phyloP scores from a whole-genome alignment of 1,284 basidiomycete species.

The Fomitopsis pinicola region DNA sequence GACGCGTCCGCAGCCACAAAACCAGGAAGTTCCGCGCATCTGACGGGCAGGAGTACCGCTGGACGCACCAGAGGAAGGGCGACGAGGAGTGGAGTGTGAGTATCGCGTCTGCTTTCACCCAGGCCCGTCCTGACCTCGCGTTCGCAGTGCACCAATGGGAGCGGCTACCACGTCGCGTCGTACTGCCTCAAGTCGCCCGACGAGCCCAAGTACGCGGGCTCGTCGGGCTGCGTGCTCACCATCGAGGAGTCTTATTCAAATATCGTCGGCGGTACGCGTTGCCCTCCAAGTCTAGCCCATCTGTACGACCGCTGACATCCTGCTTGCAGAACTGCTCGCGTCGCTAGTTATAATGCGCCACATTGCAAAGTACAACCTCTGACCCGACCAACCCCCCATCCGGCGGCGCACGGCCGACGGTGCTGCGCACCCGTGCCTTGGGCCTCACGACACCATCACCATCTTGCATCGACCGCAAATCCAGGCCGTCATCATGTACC shows the following conservation, averaged over 20 bases:
- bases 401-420: neutral
- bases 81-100: slow-evolving; percentile 61
- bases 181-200: slow-evolving; percentile 53
- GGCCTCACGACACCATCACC: neutral
- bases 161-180: slow-evolving; percentile 48
- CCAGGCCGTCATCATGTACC: neutral
- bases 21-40: slow-evolving; percentile 50
- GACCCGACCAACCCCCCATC: slow-evolving; percentile 10
- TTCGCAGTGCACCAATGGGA: slow-evolving; percentile 48
- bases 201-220: slow-evolving; percentile 48
- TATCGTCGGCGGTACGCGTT: slow-evolving; percentile 45
- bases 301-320: neutral
- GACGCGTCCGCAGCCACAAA: slow-evolving; percentile 25
- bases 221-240: slow-evolving; percentile 57
- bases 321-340: slow-evolving; percentile 48
- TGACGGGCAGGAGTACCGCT: slow-evolving; percentile 55
- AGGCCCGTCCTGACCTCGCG: slow-evolving; percentile 1
- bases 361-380: slow-evolving; percentile 48
- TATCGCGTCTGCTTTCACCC: neutral
- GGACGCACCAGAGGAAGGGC: slow-evolving; percentile 42
- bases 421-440: neutral
- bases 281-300: neutral
- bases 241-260: slow-evolving; percentile 57
- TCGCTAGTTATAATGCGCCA: slow-evolving; percentile 64
- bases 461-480: neutral